Percentiles rank a stretch among this genome's conserved stretches.
Conservation (phyloP, 768 basidiomycete genomes). For the Boletus vermiculosoides region DNA sequence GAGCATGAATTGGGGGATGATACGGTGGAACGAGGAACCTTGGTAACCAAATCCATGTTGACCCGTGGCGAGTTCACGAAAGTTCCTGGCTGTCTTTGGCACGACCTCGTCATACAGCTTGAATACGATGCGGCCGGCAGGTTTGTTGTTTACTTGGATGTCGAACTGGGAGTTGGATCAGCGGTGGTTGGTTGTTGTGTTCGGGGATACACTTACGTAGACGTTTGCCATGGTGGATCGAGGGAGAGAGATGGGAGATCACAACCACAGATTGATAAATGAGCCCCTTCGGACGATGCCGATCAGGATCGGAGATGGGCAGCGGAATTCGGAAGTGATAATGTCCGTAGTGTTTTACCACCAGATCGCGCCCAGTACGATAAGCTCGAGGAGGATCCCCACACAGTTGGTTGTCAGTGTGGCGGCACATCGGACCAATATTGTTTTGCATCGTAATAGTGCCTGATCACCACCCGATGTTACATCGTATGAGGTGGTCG, state of each 20-base stretch:
- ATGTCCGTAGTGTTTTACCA: background rate
- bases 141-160: slow-evolving; percentile 45
- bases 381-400: too few species aligned
- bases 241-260: background rate
- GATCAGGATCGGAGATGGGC: background rate
- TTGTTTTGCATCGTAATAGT: too few species aligned
- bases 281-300: slow-evolving; percentile 11
- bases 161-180: slow-evolving; percentile 52
- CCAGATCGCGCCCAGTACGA: too few species aligned
- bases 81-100: slow-evolving; percentile 76
- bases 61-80: slow-evolving; percentile 86
- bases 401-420: too few species aligned
- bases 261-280: background rate
- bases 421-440: too few species aligned
- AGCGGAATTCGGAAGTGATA: slow-evolving; percentile 1
- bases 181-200: too few species aligned
- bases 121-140: slow-evolving; percentile 68
- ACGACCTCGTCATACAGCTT: slow-evolving; percentile 80
- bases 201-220: slow-evolving; percentile 4
- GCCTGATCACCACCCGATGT: too few species aligned
- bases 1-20: slow-evolving; percentile 85
- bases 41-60: slow-evolving; percentile 71
- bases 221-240: slow-evolving; percentile 23
- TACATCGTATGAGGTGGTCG: too few species aligned
- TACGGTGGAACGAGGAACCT: slow-evolving; percentile 71